Base-by-base conservation (phyloP, 345 rosid species). In the thale cress (Arabidopsis thaliana) region DNA sequence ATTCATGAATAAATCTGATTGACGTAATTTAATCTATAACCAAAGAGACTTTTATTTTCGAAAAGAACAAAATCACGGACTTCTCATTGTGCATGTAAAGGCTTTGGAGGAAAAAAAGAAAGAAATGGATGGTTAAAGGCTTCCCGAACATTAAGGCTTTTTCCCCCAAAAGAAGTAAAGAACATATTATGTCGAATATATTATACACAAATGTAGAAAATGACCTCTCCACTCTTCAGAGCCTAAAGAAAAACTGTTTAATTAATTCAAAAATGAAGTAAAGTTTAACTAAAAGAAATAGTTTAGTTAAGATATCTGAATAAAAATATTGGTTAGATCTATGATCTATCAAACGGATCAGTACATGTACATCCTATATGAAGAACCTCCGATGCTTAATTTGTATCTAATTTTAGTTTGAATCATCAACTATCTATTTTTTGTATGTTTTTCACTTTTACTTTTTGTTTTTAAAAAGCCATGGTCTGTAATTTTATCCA, bases 141-240 rank as follows among this genome's bases (percentile, higher is more conserved):
- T 69, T 69, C 59, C 70, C 75, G 58, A 69, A 53, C 79, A 62
- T 76, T 76, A 61, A 76, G 74, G 79, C 79, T 76, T 76, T 42
- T 51, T 51, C 34, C 42, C 68, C 55, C 61, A 59, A 59, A 67
- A 75, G 79, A 67, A 67, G 68, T 32, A 51, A 75, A 68, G 41
- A 41, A 67, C 20, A 68, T 30, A 10, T 37, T 36, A 55, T 52
- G 40, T 36, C 49, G 9, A 56, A 33, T 57, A 57, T 66, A 38
- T 38, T 59, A 59, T 67, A 67, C 69, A 59, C 56, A 22, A 13
- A 60, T 52, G 45, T 51, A 32, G 62, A 50, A 59, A 40, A 32
- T 50, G 79, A 67, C 55, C 37, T 67, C 52, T 58, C 68, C 65
- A 73, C 58, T 73, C 40, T 24, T 12, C 14, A 69, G 33, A 20